Conservation (phyloP, 1,284 basidiomycete species). For the Thecaphora thlaspeos region DNA sequence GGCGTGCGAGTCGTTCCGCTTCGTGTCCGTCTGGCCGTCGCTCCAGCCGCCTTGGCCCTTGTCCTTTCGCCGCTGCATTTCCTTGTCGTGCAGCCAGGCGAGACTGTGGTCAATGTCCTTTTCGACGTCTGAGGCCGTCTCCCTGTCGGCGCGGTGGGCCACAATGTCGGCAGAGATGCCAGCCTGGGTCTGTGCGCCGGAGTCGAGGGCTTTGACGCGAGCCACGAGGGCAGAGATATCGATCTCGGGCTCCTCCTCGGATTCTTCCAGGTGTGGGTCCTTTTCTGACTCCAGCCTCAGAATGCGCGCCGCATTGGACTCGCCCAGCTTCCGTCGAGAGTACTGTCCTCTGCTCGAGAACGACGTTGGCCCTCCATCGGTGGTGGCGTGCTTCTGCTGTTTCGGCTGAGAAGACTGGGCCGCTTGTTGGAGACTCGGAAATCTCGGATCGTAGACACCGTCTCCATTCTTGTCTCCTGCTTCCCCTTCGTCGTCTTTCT, state of each 20-base stretch:
- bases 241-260: slow-evolving; percentile 51
- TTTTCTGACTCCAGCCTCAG: slow-evolving; percentile 35
- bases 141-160: slow-evolving; percentile 18
- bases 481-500: slow-evolving; percentile 11
- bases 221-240: slow-evolving; percentile 44
- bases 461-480: slow-evolving; percentile 10
- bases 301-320: slow-evolving; percentile 42
- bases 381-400: slow-evolving; percentile 9
- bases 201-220: slow-evolving; percentile 37
- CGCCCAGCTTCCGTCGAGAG: slow-evolving; percentile 34
- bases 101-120: slow-evolving; percentile 48
- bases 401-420: slow-evolving; percentile 6
- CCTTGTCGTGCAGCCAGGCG: slow-evolving; percentile 36
- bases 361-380: neutral
- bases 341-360: slow-evolving; percentile 27
- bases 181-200: slow-evolving; percentile 21
- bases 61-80: slow-evolving; percentile 21
- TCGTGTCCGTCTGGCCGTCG: neutral
- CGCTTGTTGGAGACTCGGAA: slow-evolving; percentile 21
- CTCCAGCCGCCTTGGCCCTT: slow-evolving; percentile 16
- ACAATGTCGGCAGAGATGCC: slow-evolving; percentile 20
- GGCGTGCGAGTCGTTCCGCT: neutral
- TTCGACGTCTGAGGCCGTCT: slow-evolving; percentile 36
- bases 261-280: slow-evolving; percentile 24
- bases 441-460: slow-evolving; percentile 6